A percentile compares a stretch with the other conserved stretches of the same genome.
Conservation (phyloP, 306 rosid species). For the Rosa rugosa region DNA sequence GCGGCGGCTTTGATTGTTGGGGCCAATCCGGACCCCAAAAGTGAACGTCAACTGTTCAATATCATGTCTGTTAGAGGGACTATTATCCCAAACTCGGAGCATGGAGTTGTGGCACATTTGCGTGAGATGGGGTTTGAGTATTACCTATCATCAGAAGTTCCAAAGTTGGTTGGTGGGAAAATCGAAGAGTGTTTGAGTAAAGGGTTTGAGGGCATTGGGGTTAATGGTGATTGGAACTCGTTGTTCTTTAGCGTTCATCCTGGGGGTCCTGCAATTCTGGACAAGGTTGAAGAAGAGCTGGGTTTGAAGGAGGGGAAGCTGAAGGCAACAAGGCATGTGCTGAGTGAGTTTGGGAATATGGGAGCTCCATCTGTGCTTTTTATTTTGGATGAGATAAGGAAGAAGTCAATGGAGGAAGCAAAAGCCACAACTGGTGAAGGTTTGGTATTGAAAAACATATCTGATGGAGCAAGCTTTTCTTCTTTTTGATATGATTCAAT, state of each 20-base stretch:
- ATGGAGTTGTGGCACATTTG: slow-evolving; percentile 33
- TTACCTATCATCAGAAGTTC: slow-evolving; percentile 23
- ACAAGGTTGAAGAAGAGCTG: slow-evolving; percentile 15
- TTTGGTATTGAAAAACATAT: too few species aligned
- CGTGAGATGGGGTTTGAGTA: slow-evolving; percentile 37
- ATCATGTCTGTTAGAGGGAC: slow-evolving; percentile 5
- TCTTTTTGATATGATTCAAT: too few species aligned
- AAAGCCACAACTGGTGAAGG: slow-evolving; percentile 37
- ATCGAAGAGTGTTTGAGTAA: slow-evolving; percentile 24
- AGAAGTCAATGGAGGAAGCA: slow-evolving; percentile 27
- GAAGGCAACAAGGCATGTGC: slow-evolving; percentile 29
- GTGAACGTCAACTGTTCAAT: slow-evolving; percentile 24
- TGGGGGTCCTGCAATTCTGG: slow-evolving; percentile 38
- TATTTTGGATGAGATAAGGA: slow-evolving; percentile 42
- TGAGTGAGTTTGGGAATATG: slow-evolving; percentile 44
- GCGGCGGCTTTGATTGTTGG: slow-evolving; percentile 36
- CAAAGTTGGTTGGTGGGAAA: slow-evolving; percentile 16
- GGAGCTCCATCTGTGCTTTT: slow-evolving; percentile 29
- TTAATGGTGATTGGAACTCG: slow-evolving; percentile 33
- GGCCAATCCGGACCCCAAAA: slow-evolving; percentile 1
- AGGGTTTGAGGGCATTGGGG: slow-evolving; percentile 11
- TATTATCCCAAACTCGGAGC: slow-evolving; percentile 31
- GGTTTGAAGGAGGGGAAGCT: slow-evolving; percentile 33
- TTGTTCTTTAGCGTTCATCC: slow-evolving; percentile 33
- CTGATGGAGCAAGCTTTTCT: too few species aligned